Evolutionary conservation across 2,329 filamentous ascomycete species (phyloP).

Genomic region (Periglandula ipomoeae): DNA sequence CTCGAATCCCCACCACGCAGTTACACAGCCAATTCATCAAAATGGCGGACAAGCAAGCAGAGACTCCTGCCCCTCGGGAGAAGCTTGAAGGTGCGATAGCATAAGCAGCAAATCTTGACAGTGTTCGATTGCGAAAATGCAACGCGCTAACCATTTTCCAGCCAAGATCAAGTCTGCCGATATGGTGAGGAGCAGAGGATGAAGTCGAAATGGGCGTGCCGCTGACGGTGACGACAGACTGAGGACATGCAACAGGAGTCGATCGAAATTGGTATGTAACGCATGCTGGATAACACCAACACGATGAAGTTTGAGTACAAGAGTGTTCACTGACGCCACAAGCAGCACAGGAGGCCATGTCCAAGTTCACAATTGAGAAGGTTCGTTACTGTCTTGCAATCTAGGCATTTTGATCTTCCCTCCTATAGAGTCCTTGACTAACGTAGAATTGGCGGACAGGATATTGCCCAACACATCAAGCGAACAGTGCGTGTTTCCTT

Average conservation of each 20-base stretch:
- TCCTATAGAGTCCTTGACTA: slow-evolving; percentile 4
- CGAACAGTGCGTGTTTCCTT: slow-evolving; percentile 58
- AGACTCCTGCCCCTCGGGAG: slow-evolving; percentile 49
- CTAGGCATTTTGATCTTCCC: not conserved
- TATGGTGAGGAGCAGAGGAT: slow-evolving; percentile 58
- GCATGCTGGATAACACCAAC: not conserved
- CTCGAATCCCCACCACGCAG: not conserved
- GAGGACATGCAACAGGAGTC: slow-evolving; percentile 96
- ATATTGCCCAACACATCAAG: slow-evolving; percentile 95
- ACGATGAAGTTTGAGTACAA: too few species aligned
- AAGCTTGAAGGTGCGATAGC: slow-evolving; percentile 61
- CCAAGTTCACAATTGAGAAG: slow-evolving; percentile 55
- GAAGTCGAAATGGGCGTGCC: not conserved
- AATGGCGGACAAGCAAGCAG: slow-evolving; percentile 32
- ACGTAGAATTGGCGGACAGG: slow-evolving; percentile 42
- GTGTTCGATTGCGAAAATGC: not conserved
- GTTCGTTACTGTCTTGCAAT: slow-evolving; percentile 21
- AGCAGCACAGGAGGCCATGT: slow-evolving; percentile 53
- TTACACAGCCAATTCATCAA: not conserved
- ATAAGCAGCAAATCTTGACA: not conserved
- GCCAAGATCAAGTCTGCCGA: slow-evolving; percentile 97
- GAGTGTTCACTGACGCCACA: not conserved
- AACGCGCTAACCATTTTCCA: slow-evolving; percentile 29
- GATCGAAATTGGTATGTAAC: slow-evolving; percentile 78
- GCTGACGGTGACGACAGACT: slow-evolving; percentile 49